These are phyloP conservation scores for Brassica juncea DNA, from an alignment of 345 rosid genomes.

Conservation along the genomic window DNA sequence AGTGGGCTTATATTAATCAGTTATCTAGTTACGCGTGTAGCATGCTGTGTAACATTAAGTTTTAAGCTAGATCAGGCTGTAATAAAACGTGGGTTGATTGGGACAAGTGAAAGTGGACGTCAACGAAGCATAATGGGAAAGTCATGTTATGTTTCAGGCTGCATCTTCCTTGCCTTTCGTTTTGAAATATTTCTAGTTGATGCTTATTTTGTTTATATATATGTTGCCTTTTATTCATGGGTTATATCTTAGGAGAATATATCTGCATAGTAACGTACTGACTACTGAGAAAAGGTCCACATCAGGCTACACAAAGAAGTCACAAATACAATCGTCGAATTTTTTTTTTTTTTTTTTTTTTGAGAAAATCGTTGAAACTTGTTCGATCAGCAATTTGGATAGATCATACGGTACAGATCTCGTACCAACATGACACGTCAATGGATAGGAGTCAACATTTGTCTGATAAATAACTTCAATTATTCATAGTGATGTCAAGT, in stretches of 20 bases:
- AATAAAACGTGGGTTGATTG: neutral
- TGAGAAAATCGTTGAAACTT: neutral
- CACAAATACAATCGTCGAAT: neutral
- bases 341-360: too few relatives aligned
- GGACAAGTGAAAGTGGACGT: neutral
- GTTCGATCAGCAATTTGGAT: neutral
- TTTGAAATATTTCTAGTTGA: neutral
- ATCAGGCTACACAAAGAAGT: neutral
- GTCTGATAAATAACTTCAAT: conserved; percentile 8
- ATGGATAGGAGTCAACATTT: neutral
- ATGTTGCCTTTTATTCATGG: neutral
- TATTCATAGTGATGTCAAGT: conserved; percentile 31
- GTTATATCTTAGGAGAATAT: neutral
- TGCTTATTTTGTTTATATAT: neutral
- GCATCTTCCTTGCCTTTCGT: conserved; percentile 1
- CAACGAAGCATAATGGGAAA: neutral
- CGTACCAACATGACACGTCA: neutral
- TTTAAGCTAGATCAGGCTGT: neutral
- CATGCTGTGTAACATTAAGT: neutral
- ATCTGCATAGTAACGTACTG: neutral
- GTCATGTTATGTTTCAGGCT: neutral
- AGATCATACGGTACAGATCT: neutral
- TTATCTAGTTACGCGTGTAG: neutral
- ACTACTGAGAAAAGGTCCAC: neutral
- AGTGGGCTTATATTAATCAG: neutral